Evolutionary conservation across 495 filamentous ascomycete genomes (phyloP), one percentile per base, ranked within the genome.

Genomic region (Aspergillus saccharolyticus): DNA sequence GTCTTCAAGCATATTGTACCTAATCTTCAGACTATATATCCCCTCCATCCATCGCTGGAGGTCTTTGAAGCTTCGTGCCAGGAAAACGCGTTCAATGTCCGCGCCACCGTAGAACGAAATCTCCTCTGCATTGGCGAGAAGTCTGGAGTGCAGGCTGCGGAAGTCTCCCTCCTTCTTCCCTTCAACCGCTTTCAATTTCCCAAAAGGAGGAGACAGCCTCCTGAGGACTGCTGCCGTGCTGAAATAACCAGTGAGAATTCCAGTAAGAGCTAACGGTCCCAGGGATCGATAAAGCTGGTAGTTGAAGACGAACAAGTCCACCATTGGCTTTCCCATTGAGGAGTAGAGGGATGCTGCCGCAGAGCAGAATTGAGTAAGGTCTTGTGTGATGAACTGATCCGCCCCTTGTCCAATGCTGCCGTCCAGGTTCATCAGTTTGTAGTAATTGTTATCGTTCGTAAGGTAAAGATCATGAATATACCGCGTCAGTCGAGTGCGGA

Each of bases 401-500:
- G 91, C 88, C 7, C 89, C 89, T 64, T 91, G 89, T 5, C 90
- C 93, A 42, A 97, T 85, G 0, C 92, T 91, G 14, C 95, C 94
- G 62, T 99, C 95, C 44, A 97, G 77, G 66, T 97, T 97, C 44
- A 88, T 83, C 47, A 99, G 72, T 71, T 96, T 97, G 78, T 99
- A 97, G 69, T 96, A 99, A 65, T 92, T 93, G 56, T 95, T 83
- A 59, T 92, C 89, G 54, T 91, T 87, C 63, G 95, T 96, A 20
- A 99, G 81, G 69, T 97, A 97, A 20, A 99, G 74, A 70, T 99
- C 95, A 67, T 99, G 95, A 51, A 99, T 96, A 68, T 99, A 99
- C 59, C 95, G 79, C 17, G 95, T 99, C 22, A 99, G 76, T 1
- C 95, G 86, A 8, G 95, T 99, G 39, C 95, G 89, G 80, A 99